Base-by-base conservation (phyloP, 2,329 filamentous ascomycete species). In the Metarhizium rileyi region DNA sequence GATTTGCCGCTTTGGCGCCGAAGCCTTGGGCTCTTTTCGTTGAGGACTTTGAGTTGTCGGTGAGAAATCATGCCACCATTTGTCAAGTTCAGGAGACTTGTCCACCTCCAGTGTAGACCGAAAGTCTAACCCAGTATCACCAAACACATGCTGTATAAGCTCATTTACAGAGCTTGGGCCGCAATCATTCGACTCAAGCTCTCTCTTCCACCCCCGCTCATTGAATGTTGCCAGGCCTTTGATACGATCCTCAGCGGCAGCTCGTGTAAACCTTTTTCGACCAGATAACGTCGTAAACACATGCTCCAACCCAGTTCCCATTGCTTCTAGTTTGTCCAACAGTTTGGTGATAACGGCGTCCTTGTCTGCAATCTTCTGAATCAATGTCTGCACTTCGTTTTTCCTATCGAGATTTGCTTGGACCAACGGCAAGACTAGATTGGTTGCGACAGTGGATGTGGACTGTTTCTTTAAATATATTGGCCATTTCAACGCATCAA, bases 401-500 rank as follows among this genome's bases (percentile, higher is more conserved):
- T 57, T 59, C 20, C 66, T 69, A 8, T 59, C 57, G n/a, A 68
- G 66, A 20, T 76, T 70, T 16, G 69, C 69, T 51, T 73, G 70
- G 12, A 79, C 59, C 3, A 81, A 61, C 14, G 78, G 77, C 28
- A 79, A 59, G 12, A 80, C 71, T 33, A 81, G 67, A 50, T 73
- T 68, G 1, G 70, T 70, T 8, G 74, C 66, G 4, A 78, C 60
- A 12, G 66, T 62, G 18, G 69, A 66, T 8, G 70, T 57, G 1
- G 70, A 63, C 20, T 65, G 66, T 53, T 72, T 77, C 26, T 60
- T 62, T 18, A 91, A 66, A 44, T 74, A 65, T 50, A 90, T 71
- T 0, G 74, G 75, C 87, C 87, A 91, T 52, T 69, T 69, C 33
- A 91, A 68, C 5, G 79, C 74, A 44, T 73, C 70, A 27, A 90